phyloP scores from a whole-genome alignment of 371 early-diverging fungal species.

The Sporodiniella umbellata region DNA sequence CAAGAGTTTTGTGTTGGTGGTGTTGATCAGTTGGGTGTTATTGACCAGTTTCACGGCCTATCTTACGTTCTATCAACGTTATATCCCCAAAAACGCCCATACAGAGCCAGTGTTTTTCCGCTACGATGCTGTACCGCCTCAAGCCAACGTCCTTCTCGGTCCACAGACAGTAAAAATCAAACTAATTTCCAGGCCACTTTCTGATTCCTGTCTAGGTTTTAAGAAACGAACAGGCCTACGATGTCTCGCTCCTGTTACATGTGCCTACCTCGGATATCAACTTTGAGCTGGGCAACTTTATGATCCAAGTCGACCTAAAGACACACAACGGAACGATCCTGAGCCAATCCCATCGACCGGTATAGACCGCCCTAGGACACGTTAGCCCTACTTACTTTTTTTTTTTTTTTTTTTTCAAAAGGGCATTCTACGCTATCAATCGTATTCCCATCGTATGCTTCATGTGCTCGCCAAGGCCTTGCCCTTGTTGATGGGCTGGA shows the following conservation, averaged over 20 bases:
- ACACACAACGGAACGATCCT: constrained; percentile 49
- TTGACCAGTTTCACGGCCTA: constrained; percentile 44
- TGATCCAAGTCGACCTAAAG: constrained; percentile 71
- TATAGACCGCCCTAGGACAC: constrained; percentile 11
- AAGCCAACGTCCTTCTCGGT: constrained; percentile 10
- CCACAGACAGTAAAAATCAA: constrained; percentile 21
- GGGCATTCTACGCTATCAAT: constrained; percentile 76
- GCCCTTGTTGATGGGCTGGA: constrained; percentile 64
- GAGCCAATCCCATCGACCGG: constrained; percentile 64
- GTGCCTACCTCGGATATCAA: constrained; percentile 84
- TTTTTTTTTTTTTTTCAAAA: constrained; percentile 17
- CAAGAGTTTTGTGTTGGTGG: constrained; percentile 23
- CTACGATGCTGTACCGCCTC: constrained; percentile 19
- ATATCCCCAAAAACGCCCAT: constrained; percentile 41
- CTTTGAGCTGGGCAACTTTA: constrained; percentile 77
- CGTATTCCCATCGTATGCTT: constrained; percentile 60
- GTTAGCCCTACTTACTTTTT: not conserved
- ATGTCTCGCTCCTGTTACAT: constrained; percentile 64
- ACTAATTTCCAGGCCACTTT: too few relatives aligned
- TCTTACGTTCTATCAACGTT: constrained; percentile 39
- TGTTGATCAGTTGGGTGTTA: constrained; percentile 32
- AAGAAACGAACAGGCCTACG: constrained; percentile 23
- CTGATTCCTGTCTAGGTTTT: constrained; percentile 7
- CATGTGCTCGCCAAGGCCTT: constrained; percentile 61
- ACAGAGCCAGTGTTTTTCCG: constrained; percentile 45